Evolutionary conservation across 257 asterid species (phyloP).

Genomic region (Marsdenia floribunda): DNA sequence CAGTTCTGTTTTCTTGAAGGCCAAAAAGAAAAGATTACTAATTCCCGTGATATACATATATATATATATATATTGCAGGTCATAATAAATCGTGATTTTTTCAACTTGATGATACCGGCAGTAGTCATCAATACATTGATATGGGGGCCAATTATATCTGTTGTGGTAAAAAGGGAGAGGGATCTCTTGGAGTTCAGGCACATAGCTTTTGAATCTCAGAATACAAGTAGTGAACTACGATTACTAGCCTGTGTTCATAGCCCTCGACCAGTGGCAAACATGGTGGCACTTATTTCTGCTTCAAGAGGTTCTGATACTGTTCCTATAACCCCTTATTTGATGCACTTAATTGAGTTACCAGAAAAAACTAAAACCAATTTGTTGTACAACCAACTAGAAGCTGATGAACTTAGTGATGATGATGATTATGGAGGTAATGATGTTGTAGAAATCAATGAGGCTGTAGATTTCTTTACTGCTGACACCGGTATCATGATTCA

Average conservation of each 20-base stretch:
- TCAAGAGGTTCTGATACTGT: constrained; percentile 56
- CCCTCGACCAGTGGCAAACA: constrained; percentile 87
- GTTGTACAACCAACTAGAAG: constrained; percentile 75
- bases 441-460: constrained; percentile 88
- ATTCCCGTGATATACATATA: background rate
- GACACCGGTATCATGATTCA: constrained; percentile 68
- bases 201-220: constrained; percentile 58
- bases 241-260: constrained; percentile 72
- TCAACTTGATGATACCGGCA: constrained; percentile 63
- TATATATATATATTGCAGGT: constrained; percentile 37
- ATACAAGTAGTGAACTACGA: constrained; percentile 70
- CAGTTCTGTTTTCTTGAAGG: too few relatives aligned
- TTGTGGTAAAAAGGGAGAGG: constrained; percentile 69
- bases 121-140: constrained; percentile 73
- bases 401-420: constrained; percentile 83
- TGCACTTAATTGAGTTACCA: constrained; percentile 91
- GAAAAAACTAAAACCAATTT: constrained; percentile 57
- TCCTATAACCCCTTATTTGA: constrained; percentile 69
- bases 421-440: constrained; percentile 95
- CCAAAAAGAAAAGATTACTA: background rate
- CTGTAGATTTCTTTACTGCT: constrained; percentile 66
- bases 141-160: constrained; percentile 84
- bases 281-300: constrained; percentile 69
- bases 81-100: constrained; percentile 50
- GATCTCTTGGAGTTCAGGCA: constrained; percentile 69